Conservation (phyloP, 345 rosid genomes). For the Ricinus communis region DNA sequence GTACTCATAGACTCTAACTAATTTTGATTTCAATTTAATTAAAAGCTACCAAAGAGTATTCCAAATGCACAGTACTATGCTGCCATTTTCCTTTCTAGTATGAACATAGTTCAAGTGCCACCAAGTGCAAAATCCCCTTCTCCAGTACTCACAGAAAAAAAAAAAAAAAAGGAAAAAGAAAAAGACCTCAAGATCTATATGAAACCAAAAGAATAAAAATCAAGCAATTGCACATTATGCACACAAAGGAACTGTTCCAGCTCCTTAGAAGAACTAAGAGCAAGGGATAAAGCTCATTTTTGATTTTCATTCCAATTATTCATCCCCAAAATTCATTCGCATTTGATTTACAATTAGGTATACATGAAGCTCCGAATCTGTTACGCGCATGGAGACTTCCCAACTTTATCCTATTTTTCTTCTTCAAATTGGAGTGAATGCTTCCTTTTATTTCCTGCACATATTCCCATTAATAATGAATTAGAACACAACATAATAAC, state of each 20-base stretch:
- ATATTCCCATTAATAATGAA: neutral
- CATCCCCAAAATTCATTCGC: neutral
- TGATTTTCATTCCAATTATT: neutral
- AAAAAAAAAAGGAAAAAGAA: neutral
- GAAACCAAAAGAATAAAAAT: too few species aligned
- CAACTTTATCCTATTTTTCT: neutral
- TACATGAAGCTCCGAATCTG: constrained; percentile 15
- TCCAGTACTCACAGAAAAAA: too few species aligned
- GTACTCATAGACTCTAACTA: too few species aligned
- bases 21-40: too few species aligned
- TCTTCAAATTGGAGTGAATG: neutral
- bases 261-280: constrained; percentile 12
- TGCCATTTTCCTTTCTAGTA: neutral
- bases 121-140: too few species aligned
- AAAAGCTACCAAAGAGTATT: neutral
- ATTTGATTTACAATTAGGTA: neutral
- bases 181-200: too few species aligned
- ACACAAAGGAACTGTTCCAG: constrained; percentile 23
- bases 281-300: constrained; percentile 1
- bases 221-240: constrained; percentile 19
- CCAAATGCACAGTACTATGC: neutral
- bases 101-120: neutral
- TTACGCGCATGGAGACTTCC: neutral
- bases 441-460: constrained; percentile 32
- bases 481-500: neutral